A percentile compares a stretch with the other conserved stretches of the same genome.
Conservation (phyloP, 2,329 filamentous ascomycete genomes). For the Aspergillus brasiliensis region DNA sequence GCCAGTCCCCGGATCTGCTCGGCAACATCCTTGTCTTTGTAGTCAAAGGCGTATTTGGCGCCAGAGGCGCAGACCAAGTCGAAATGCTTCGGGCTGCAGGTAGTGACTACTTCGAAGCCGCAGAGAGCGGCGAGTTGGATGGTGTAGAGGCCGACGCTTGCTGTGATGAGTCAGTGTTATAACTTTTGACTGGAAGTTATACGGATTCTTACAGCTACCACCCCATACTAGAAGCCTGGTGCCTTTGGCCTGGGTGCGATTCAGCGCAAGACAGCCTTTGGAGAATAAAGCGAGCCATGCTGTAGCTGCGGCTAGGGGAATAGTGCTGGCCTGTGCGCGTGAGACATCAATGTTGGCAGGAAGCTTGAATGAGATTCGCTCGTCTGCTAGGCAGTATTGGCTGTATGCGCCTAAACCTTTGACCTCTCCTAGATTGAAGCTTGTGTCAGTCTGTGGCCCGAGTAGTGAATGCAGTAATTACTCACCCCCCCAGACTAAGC, state of each 20-base stretch:
- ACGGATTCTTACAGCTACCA: conserved; percentile 43
- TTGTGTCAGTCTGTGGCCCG: too few relatives aligned
- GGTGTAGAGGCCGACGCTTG: conserved; percentile 43
- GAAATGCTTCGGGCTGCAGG: conserved; percentile 37
- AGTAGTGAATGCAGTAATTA: neutral
- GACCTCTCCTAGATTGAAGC: neutral
- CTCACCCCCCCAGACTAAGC: conserved; percentile 36
- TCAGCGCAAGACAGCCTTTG: conserved; percentile 39
- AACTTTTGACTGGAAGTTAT: neutral
- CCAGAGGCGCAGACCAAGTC: conserved; percentile 37
- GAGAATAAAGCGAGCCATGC: conserved; percentile 46
- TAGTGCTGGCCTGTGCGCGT: conserved; percentile 37
- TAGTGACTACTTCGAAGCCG: conserved; percentile 40
- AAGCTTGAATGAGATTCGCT: conserved; percentile 45
- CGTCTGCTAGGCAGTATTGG: conserved; percentile 44
- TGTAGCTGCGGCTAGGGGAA: conserved; percentile 45
- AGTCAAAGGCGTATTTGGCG: conserved; percentile 44
- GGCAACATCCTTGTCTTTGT: conserved; percentile 41
- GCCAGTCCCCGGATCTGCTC: conserved; percentile 37
- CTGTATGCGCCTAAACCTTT: conserved; percentile 42
- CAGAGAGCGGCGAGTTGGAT: conserved; percentile 38
- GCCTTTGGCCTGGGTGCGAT: conserved; percentile 14
- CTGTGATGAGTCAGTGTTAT: conserved; percentile 17
- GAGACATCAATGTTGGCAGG: conserved; percentile 34
- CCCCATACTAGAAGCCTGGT: conserved; percentile 47